A percentile compares a stretch with the other conserved stretches of the same genome.
Conservation (phyloP, 1,284 basidiomycete genomes). For the Sutorius eximius region DNA sequence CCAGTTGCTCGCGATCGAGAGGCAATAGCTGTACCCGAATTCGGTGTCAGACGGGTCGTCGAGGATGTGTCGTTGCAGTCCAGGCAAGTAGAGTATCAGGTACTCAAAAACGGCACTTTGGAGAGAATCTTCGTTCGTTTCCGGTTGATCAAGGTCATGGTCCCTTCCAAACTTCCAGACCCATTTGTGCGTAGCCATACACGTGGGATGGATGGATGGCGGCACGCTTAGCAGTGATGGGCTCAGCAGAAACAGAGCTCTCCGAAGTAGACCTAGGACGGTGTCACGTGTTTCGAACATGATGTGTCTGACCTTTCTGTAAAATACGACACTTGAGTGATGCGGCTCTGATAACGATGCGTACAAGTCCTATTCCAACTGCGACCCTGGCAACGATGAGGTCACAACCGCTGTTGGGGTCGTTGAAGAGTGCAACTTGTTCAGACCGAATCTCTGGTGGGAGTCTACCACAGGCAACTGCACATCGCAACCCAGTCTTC, state of each 20-base stretch:
- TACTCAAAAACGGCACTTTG: not conserved
- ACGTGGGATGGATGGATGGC: not conserved
- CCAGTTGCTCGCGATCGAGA: not conserved
- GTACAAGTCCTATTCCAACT: too few species aligned
- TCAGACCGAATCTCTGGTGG: too few species aligned
- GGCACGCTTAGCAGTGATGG: not conserved
- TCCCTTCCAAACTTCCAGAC: not conserved
- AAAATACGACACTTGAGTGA: not conserved
- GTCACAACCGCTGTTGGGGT: too few species aligned
- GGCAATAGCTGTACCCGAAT: not conserved
- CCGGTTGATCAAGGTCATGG: not conserved
- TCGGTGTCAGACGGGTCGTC: not conserved
- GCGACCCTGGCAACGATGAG: constrained; percentile 80
- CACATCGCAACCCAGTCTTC: constrained; percentile 59
- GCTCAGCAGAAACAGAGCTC: not conserved
- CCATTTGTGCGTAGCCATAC: not conserved
- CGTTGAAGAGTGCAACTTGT: too few species aligned
- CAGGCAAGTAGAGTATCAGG: not conserved
- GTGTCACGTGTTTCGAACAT: constrained; percentile 64
- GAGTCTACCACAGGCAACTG: constrained; percentile 76
- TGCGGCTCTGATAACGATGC: not conserved
- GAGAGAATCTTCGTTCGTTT: not conserved
- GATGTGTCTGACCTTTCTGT: constrained; percentile 88
- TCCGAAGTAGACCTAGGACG: not conserved
- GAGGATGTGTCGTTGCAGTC: not conserved